phyloP scores from a whole-genome alignment of 768 basidiomycete genomes.

The Panaeolus papilionaceus region DNA sequence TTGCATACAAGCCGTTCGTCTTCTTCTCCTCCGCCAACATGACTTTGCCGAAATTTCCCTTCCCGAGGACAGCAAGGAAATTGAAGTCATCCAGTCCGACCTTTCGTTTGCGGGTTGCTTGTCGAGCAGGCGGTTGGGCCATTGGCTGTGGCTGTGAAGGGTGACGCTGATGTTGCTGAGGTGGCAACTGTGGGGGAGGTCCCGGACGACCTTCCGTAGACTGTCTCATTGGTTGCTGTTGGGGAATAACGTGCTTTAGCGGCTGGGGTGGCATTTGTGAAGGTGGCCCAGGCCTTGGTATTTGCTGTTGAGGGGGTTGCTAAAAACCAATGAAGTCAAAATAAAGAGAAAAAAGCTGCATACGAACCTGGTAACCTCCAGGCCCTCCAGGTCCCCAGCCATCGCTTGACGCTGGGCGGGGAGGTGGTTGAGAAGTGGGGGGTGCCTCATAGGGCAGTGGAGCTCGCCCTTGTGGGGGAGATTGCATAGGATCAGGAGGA shows the following conservation, averaged over 20 bases:
- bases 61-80: slow-evolving; percentile 96
- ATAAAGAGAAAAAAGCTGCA: neutral
- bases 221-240: slow-evolving; percentile 30
- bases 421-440: slow-evolving; percentile 35
- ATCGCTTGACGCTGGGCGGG: slow-evolving; percentile 26
- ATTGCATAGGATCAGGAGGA: slow-evolving; percentile 43
- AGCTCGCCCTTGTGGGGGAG: slow-evolving; percentile 29
- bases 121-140: slow-evolving; percentile 47
- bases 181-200: slow-evolving; percentile 32
- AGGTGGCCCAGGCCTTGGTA: slow-evolving; percentile 23
- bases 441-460: slow-evolving; percentile 33
- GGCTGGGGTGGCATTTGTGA: slow-evolving; percentile 30
- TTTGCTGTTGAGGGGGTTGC: slow-evolving; percentile 20
- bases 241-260: slow-evolving; percentile 37
- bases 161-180: slow-evolving; percentile 36
- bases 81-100: slow-evolving; percentile 99
- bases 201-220: slow-evolving; percentile 34
- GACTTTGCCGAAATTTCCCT: slow-evolving; percentile 99
- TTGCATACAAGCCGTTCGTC: slow-evolving; percentile 88
- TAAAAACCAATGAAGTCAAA: slow-evolving; percentile 17
- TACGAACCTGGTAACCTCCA: slow-evolving; percentile 40
- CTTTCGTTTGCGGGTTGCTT: slow-evolving; percentile 70
- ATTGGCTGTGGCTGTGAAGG: slow-evolving; percentile 34
- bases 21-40: slow-evolving; percentile 99
- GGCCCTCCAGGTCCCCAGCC: slow-evolving; percentile 41